Conservation (phyloP, 2,329 filamentous ascomycete genomes). For the Verticillium nonalfalfae region DNA sequence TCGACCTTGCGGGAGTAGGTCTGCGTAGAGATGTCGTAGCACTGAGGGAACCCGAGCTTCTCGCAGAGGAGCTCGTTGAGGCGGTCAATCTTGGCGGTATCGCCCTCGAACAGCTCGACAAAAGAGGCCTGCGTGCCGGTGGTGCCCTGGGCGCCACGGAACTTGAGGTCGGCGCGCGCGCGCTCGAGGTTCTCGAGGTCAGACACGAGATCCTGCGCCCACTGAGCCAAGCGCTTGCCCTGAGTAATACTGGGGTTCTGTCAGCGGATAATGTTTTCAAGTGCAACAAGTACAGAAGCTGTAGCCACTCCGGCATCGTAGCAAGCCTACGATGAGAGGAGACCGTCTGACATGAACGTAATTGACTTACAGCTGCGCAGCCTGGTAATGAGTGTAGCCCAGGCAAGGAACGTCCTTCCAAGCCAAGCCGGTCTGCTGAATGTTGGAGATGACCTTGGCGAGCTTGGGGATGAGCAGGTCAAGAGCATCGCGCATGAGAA, state of each 20-base stretch:
- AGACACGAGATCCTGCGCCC: slow-evolving; percentile 59
- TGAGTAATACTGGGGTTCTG: slow-evolving; percentile 43
- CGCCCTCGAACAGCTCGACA: slow-evolving; percentile 50
- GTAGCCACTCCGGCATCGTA: slow-evolving; percentile 8
- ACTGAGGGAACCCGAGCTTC: slow-evolving; percentile 45
- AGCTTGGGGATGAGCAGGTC: slow-evolving; percentile 73
- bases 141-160: slow-evolving; percentile 64
- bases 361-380: slow-evolving; percentile 34
- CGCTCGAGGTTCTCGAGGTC: slow-evolving; percentile 70
- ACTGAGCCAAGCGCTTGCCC: slow-evolving; percentile 61
- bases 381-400: slow-evolving; percentile 69
- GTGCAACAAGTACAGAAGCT: neutral
- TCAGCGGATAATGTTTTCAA: neutral
- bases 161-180: slow-evolving; percentile 61
- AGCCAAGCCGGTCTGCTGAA: slow-evolving; percentile 64
- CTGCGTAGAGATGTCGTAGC: slow-evolving; percentile 57
- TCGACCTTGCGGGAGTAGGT: slow-evolving; percentile 72
- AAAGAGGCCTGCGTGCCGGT: slow-evolving; percentile 77
- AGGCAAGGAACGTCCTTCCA: slow-evolving; percentile 67
- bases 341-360: no score
- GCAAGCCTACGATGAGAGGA: no score
- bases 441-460: slow-evolving; percentile 70
- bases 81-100: slow-evolving; percentile 41
- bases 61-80: slow-evolving; percentile 50
- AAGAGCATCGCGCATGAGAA: slow-evolving; percentile 62